Conservation (phyloP, 257 asterid species). For the Ehretia macrophylla region DNA sequence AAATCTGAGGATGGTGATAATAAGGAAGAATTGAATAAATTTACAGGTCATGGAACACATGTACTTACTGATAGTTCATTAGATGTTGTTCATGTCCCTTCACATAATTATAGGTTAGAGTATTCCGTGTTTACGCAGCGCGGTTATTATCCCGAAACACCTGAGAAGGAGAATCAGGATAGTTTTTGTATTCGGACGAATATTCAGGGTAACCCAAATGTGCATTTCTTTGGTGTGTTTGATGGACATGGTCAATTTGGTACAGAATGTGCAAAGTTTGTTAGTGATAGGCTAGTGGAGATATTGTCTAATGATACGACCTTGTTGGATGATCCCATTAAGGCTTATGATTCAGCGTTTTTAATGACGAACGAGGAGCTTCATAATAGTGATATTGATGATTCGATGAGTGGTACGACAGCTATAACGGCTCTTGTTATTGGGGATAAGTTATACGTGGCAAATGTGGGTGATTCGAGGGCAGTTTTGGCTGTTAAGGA, state of each 20-base stretch:
- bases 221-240: constrained; percentile 6
- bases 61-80: constrained; percentile 36
- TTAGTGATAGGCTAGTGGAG: constrained; percentile 3
- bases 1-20: constrained; percentile 51
- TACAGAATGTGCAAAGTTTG: constrained; percentile 6
- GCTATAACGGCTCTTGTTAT: constrained; percentile 7
- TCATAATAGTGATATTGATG: constrained; percentile 6
- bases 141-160: constrained; percentile 88
- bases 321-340: constrained; percentile 2
- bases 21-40: constrained; percentile 37
- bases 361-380: neutral
- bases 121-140: constrained; percentile 70
- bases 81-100: constrained; percentile 76
- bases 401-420: constrained; percentile 5
- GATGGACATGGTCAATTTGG: constrained; percentile 7
- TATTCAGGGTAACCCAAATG: constrained; percentile 6
- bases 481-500: constrained; percentile 3
- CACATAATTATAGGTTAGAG: constrained; percentile 60
- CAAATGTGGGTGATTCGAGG: constrained; percentile 8
- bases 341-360: constrained; percentile 3
- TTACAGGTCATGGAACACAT: constrained; percentile 38
- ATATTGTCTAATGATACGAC: neutral
- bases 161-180: constrained; percentile 16
- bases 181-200: neutral
- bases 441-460: constrained; percentile 5